Evolutionary conservation across 1,284 basidiomycete species (phyloP), one percentile per base, ranked within the genome.

Genomic region (Tilletiaria anomala): DNA sequence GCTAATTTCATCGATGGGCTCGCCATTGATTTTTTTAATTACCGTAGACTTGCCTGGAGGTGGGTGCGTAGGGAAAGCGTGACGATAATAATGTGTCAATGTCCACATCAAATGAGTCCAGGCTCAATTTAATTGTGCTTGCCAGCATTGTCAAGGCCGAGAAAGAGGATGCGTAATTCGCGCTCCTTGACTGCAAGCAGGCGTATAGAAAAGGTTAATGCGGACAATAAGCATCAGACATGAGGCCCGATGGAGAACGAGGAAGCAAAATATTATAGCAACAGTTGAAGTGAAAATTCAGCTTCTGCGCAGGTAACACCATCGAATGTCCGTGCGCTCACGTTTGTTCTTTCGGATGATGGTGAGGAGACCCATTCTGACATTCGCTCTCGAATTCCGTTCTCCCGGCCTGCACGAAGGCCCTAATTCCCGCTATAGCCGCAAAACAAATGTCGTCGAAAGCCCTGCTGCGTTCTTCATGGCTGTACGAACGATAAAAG

Each of bases 11-110:
- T 75, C 75, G 52, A 91, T 84, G 10, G 50, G 50, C 70, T 94
- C 87, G 19, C 78, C 80, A 50, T 85, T 88, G 47, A 97, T 74
- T 67, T 83, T 84, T 72, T 94, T 94, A 47, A 97, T 70, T 53
- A 97, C 94, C 1, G 91, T 97, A 3, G 93, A 96, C 73, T 99
- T 97, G n/a, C n/a, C n/a, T n/a, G n/a, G n/a, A n/a, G n/a, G n/a
- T n/a, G n/a, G n/a, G n/a, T n/a, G n/a, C n/a, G n/a, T n/a, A n/a
- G n/a, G n/a, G n/a, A n/a, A n/a, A n/a, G n/a, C n/a, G n/a, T n/a
- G n/a, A n/a, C n/a, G n/a, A n/a, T n/a, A n/a, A n/a, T n/a, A n/a
- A n/a, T n/a, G n/a, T n/a, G n/a, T n/a, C n/a, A n/a, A n/a, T n/a
- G n/a, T n/a, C n/a, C n/a, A n/a, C n/a, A n/a, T n/a, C n/a, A n/a